Base-by-base conservation (phyloP, 2,329 filamentous ascomycete species). In the Aspergillus costaricaensis region DNA sequence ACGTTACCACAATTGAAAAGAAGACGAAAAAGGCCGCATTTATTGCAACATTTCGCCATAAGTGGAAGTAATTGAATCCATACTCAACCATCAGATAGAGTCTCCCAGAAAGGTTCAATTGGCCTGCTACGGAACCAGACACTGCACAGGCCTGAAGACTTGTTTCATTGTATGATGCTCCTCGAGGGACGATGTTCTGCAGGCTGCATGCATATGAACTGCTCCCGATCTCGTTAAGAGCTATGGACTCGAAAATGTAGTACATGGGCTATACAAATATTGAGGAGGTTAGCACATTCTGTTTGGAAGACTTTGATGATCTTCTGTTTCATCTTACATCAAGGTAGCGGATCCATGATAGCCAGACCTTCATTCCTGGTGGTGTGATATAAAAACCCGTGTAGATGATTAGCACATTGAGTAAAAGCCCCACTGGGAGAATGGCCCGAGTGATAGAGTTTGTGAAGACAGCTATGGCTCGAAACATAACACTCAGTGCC, bases 381-480 rank as follows among this genome's bases (percentile, higher is more conserved):
- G 90, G 91, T 71, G 91, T 90, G 62, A 63, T 94, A 92, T 58
- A 95, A 77, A 74, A 94, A 2, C 91, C 91, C 1, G 87, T 89
- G 0, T 91, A 94, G 15, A 91, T 81, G 32, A 93, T 85, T 68
- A 92, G 91, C 23, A 92, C 77, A 0, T 90, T 92, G 64, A 95
- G 91, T 59, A 91, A 84, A 1, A 90, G 82, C 14, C 90, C 88
- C 6, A 90, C 90, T 55, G 91, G 88, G 72, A 92, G 92, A 74
- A 92, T 90, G 5, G 91, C 91, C 39, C 89, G 90, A 71, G 94
- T 89, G 61, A 94, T 95, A 68, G 91, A 90, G 0, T 89, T 88
- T 61, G 88, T 91, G 10, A 90, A 64, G 62, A 87, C 90, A 7
- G 87, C 90, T 2, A 92, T 81, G 9, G 88, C 89, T 60, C 90